A percentile compares a stretch with the other conserved stretches of the same genome.
Evolutionary conservation across 148 eudicot species (phyloP).

Genomic region (Amaranthus palmeri): DNA sequence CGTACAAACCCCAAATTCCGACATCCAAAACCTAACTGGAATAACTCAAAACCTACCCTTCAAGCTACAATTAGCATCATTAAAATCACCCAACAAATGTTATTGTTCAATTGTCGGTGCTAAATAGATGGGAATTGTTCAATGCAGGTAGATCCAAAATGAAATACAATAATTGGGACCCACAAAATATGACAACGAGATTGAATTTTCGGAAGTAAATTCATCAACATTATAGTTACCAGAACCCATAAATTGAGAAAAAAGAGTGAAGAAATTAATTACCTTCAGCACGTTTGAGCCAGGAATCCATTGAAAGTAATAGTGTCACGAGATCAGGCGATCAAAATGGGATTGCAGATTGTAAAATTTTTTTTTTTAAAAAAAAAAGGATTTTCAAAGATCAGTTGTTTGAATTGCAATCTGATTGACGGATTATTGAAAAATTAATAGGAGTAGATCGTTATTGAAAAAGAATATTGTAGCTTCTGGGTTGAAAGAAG

Average conservation of each 20-base stretch:
- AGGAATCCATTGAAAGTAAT: constrained; percentile 48
- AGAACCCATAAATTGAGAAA: background rate
- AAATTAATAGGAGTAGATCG: background rate
- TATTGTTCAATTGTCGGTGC: constrained; percentile 13
- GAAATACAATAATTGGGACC: background rate
- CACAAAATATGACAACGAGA: background rate
- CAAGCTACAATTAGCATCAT: constrained; percentile 2
- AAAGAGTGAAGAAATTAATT: background rate
- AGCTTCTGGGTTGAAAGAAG: constrained; percentile 5
- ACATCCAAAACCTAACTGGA: background rate
- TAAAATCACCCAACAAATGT: background rate
- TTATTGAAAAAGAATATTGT: background rate
- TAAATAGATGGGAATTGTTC: constrained; percentile 2
- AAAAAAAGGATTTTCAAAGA: background rate
- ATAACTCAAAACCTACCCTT: background rate
- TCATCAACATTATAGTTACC: constrained; percentile 3
- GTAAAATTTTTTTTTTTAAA: background rate
- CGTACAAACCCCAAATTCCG: background rate
- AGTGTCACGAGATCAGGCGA: constrained; percentile 13
- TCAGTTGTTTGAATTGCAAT: constrained; percentile 5
- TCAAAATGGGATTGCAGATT: constrained; percentile 6
- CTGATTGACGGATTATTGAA: background rate
- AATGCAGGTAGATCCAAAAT: constrained; percentile 25
- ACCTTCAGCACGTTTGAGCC: constrained; percentile 97
- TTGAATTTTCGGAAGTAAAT: background rate